phyloP scores from a whole-genome alignment of 257 asterid species.

The Salvia miltiorrhiza region DNA sequence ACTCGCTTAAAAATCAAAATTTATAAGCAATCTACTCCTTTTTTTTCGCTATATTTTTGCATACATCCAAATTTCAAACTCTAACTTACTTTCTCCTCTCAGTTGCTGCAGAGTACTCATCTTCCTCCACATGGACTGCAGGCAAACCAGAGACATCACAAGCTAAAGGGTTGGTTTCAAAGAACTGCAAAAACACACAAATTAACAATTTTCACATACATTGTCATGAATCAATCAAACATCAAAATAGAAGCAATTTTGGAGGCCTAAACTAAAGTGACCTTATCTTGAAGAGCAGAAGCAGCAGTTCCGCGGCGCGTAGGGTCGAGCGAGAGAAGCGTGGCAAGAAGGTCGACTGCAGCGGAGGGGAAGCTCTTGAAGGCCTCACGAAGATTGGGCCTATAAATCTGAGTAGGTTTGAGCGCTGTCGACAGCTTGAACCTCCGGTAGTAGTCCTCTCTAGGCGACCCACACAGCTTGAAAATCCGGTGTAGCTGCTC shows the following conservation, averaged over 20 bases:
- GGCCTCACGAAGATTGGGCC: slow-evolving; percentile 49
- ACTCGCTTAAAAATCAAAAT: too few relatives aligned
- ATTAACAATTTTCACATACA: not conserved
- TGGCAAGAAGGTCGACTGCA: slow-evolving; percentile 46
- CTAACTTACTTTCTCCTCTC: slow-evolving; percentile 49
- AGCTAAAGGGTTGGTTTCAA: slow-evolving; percentile 53
- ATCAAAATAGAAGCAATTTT: not conserved
- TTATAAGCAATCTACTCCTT: too few relatives aligned
- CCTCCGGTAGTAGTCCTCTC: slow-evolving; percentile 59
- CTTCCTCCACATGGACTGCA: slow-evolving; percentile 41
- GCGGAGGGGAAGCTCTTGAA: slow-evolving; percentile 59
- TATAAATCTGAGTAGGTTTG: slow-evolving; percentile 66
- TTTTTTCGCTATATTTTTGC: too few relatives aligned
- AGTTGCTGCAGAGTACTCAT: slow-evolving; percentile 23
- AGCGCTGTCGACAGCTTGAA: slow-evolving; percentile 53
- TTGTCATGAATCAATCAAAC: not conserved
- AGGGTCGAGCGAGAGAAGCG: slow-evolving; percentile 73
- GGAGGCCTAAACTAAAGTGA: slow-evolving; percentile 7
- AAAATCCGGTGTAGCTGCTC: slow-evolving; percentile 83
- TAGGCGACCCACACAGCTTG: slow-evolving; percentile 80
- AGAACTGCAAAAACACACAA: slow-evolving; percentile 40
- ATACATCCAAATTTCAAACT: not conserved
- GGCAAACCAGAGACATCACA: slow-evolving; percentile 71
- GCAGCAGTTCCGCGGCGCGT: slow-evolving; percentile 52
- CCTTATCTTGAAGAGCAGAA: slow-evolving; percentile 66